Conservation (phyloP, 352 stramenopile species). For the Phytophthora rubi region DNA sequence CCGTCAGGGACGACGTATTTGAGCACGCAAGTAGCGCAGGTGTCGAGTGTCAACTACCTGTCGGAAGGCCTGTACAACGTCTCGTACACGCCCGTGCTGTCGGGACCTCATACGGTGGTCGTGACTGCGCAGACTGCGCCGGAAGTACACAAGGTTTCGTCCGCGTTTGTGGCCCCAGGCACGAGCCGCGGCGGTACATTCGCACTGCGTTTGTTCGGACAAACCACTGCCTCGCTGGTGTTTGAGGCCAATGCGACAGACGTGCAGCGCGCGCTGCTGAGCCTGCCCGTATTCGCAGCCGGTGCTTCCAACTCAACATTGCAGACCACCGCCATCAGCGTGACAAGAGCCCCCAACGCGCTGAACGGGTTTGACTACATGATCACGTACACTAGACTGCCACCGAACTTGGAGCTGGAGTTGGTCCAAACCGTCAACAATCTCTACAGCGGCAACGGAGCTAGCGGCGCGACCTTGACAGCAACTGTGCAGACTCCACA, state of each 20-base stretch:
- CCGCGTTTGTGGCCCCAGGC: conserved; percentile 64
- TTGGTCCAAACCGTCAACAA: conserved; percentile 63
- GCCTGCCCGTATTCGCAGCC: conserved; percentile 49
- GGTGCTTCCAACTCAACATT: conserved; percentile 15
- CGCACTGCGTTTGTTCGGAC: conserved; percentile 66
- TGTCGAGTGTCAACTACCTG: conserved; percentile 61
- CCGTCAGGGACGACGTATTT: conserved; percentile 43
- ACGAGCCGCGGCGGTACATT: conserved; percentile 84
- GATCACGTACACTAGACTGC: conserved; percentile 67
- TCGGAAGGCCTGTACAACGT: conserved; percentile 86
- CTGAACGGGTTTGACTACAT: conserved; percentile 78
- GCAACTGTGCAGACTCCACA: conserved; percentile 39
- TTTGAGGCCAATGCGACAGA: conserved; percentile 82
- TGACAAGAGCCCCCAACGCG: conserved; percentile 55
- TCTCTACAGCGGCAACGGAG: conserved; percentile 63
- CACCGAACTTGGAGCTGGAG: conserved; percentile 41
- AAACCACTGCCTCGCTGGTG: conserved; percentile 68
- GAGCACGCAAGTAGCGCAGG: conserved; percentile 22
- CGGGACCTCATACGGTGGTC: conserved; percentile 86
- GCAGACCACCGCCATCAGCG: conserved; percentile 45
- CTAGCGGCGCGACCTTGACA: conserved; percentile 38
- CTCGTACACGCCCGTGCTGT: conserved; percentile 84
- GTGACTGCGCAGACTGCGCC: conserved; percentile 78
- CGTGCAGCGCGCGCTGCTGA: conserved; percentile 73
- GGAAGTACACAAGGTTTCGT: conserved; percentile 88